phyloP scores from a whole-genome alignment of 2,329 filamentous ascomycete species.

The Microdochium paspali region DNA sequence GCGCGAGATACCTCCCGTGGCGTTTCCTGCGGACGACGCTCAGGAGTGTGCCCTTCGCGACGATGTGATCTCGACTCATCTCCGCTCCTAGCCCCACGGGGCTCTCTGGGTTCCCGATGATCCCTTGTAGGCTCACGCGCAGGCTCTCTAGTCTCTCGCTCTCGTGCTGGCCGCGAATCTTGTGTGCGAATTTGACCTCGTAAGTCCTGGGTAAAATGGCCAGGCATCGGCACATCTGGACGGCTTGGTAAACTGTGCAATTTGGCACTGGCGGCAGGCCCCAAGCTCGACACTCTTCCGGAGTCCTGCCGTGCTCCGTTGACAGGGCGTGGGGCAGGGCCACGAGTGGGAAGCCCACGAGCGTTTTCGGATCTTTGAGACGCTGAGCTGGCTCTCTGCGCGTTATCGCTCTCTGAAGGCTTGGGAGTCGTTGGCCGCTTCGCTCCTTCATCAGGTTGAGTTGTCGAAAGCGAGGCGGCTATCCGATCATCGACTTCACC shows the following conservation, averaged over 20 bases:
- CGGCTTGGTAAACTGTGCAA: slow-evolving; percentile 42
- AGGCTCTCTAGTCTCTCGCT: slow-evolving; percentile 12
- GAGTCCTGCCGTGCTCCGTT: slow-evolving; percentile 16
- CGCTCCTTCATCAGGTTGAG: slow-evolving; percentile 5
- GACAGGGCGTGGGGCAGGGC: not conserved
- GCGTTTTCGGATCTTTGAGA: slow-evolving; percentile 5
- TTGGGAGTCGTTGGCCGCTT: slow-evolving; percentile 9
- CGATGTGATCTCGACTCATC: slow-evolving; percentile 31
- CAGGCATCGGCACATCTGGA: slow-evolving; percentile 47
- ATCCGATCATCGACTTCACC: slow-evolving; percentile 61
- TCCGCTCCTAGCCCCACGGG: slow-evolving; percentile 23
- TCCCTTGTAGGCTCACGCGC: slow-evolving; percentile 21
- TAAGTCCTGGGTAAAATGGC: slow-evolving; percentile 32
- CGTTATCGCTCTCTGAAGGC: slow-evolving; percentile 7
- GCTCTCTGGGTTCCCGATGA: slow-evolving; percentile 22
- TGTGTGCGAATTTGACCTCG: slow-evolving; percentile 21
- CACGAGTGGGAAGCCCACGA: not conserved
- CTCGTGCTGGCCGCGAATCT: slow-evolving; percentile 18
- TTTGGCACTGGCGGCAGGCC: slow-evolving; percentile 12
- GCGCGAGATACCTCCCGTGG: slow-evolving; percentile 24
- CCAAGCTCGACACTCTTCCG: slow-evolving; percentile 16
- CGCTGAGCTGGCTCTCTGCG: slow-evolving; percentile 7
- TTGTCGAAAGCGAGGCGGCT: slow-evolving; percentile 1
- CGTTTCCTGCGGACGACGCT: slow-evolving; percentile 31
- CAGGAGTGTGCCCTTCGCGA: slow-evolving; percentile 29